Evolutionary conservation across 1,139 yeast species (phyloP).

Genomic region (Eremothecium cymbalariae): DNA sequence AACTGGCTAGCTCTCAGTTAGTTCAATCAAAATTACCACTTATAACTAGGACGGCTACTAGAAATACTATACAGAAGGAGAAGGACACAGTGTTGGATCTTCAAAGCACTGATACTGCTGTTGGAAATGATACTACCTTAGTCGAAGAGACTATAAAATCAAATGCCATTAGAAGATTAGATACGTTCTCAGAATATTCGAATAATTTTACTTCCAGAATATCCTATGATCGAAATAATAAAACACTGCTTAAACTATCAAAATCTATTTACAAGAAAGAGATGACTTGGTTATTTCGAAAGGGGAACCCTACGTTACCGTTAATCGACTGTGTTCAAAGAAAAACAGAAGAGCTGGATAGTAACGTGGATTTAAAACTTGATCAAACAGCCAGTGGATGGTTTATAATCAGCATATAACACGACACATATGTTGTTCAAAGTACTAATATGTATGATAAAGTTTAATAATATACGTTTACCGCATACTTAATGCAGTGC

Average conservation of each 20-base stretch:
- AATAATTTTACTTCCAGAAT: neutral
- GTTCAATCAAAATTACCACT: too few species aligned
- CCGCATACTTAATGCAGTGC: neutral
- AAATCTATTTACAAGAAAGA: constrained; percentile 5
- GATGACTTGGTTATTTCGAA: constrained; percentile 6
- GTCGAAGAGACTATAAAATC: neutral
- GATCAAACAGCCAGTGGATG: constrained; percentile 4
- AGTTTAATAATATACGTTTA: neutral
- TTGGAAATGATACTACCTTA: neutral
- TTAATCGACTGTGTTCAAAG: constrained; percentile 5
- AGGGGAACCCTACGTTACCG: constrained; percentile 6
- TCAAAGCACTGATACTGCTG: too few species aligned
- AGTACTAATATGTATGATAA: neutral
- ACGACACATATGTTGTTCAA: neutral
- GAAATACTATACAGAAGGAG: too few species aligned
- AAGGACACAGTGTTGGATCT: too few species aligned
- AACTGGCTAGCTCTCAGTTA: too few species aligned
- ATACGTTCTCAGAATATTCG: constrained; percentile 1
- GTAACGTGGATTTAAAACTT: constrained; percentile 7
- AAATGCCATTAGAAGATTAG: neutral
- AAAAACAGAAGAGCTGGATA: constrained; percentile 4
- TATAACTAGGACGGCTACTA: too few species aligned
- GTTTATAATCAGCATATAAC: constrained; percentile 5
- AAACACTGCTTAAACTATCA: neutral
- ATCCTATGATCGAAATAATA: neutral